Base-by-base conservation (phyloP, 495 filamentous ascomycete genomes). In the Poronia punctata region DNA sequence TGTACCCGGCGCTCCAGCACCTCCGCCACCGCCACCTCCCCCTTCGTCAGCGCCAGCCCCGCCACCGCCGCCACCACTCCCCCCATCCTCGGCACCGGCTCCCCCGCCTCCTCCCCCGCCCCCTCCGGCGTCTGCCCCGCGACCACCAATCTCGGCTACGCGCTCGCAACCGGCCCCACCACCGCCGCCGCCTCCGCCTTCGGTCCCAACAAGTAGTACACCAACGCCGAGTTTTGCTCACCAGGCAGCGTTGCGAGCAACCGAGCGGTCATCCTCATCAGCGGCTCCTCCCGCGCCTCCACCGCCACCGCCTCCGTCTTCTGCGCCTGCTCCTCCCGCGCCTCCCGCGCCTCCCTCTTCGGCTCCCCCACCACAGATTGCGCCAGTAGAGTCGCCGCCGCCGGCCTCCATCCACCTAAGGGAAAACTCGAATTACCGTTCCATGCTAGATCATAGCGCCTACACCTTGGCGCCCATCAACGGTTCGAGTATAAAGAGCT, bases 371-470 rank as follows among this genome's bases (percentile, higher is more conserved):
- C 45, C 56, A 19, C 64, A 61, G 6, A 43, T 51, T n/a, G 48
- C 46, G 31, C 48, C 65, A 19, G 23, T 40, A 42, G 24, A 46
- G 8, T 2, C 50, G n/a, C 14, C 50, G n/a, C 14, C 46, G 6
- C 48, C 63, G n/a, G 30, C 53, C n/a, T 35, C 56, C 1, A 41
- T 44, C 16, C 48, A 52, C 6, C 40, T 57, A 7, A 57, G 57
- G 44, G 10, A 59, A 47, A 28, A 45, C 54, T 47, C 64, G 26
- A 48, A 41, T 48, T 28, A 55, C 40, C 43, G 49, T 50, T 76
- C 78, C 5, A 74, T 79, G 60, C 62, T 89, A 14, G 82, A 92
- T 57, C 73, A 87, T 9, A 86, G 80, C 56, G 69, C 77, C 18
- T 92, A 87, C 61, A 90, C 85, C 4, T 69, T 94, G 19, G 72